A percentile compares a stretch with the other conserved stretches of the same genome.
Evolutionary conservation across 805 yeast species (phyloP).

Genomic region (Metschnikowia gruessii): DNA sequence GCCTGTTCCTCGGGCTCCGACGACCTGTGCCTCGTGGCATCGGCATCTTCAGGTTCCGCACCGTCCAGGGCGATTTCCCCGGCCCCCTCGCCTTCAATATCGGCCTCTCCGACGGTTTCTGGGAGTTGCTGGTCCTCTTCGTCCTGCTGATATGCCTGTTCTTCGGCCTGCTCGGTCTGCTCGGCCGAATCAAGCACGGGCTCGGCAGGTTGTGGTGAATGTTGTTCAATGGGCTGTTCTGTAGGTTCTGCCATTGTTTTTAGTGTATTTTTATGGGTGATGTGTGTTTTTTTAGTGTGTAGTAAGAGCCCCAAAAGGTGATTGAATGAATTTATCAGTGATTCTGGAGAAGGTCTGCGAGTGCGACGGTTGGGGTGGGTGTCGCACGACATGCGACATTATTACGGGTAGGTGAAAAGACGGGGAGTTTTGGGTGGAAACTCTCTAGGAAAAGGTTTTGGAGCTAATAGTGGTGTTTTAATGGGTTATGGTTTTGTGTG

Average conservation of each 20-base stretch:
- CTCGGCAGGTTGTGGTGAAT: neutral
- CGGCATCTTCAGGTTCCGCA: constrained; percentile 7
- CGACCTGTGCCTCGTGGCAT: constrained; percentile 3
- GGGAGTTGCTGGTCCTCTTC: constrained; percentile 19
- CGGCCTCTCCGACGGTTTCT: constrained; percentile 12
- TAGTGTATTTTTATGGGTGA: neutral
- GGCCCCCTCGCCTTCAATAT: constrained; percentile 16
- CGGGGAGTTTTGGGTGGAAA: too few relatives aligned
- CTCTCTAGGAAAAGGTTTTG: too few relatives aligned
- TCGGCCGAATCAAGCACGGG: constrained; percentile 1
- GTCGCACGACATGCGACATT: constrained; percentile 9
- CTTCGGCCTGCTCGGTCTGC: constrained; percentile 11
- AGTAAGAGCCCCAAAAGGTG: neutral
- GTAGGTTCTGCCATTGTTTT: constrained; percentile 5
- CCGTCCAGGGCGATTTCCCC: constrained; percentile 12
- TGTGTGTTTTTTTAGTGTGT: neutral
- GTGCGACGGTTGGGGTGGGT: neutral
- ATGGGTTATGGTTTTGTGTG: too few relatives aligned
- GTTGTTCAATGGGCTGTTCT: neutral
- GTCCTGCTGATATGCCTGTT: constrained; percentile 14
- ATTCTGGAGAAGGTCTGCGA: too few relatives aligned
- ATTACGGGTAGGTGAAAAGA: neutral
- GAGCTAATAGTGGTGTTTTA: too few relatives aligned
- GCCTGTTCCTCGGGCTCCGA: neutral
- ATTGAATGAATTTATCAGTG: too few relatives aligned